Evolutionary conservation across 108 stramenopile species (phyloP).

Genomic region (Cylindrotheca fusiformis): DNA sequence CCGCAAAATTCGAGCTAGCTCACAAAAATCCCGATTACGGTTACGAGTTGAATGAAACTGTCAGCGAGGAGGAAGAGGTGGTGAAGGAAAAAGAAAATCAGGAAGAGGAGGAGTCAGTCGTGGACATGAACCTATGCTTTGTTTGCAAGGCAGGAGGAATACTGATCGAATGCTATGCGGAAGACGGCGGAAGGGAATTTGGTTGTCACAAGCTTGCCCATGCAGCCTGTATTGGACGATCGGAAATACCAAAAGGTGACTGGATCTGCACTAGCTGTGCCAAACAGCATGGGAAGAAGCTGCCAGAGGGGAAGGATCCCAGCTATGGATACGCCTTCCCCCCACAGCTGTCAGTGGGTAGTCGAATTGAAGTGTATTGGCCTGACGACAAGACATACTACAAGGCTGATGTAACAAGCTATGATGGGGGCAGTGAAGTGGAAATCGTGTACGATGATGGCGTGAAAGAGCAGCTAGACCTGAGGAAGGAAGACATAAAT

Average conservation of each 20-base stretch:
- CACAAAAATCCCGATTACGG: background rate
- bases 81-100: too few species aligned
- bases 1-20: background rate
- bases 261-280: constrained; percentile 69
- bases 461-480: background rate
- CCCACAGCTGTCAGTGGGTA: background rate
- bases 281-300: background rate
- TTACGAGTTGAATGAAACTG: background rate
- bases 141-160: constrained; percentile 55
- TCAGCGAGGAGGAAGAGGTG: background rate
- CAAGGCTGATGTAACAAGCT: background rate
- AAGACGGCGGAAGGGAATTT: constrained; percentile 24
- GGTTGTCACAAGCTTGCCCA: constrained; percentile 60
- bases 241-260: constrained; percentile 51
- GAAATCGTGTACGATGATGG: background rate
- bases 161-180: constrained; percentile 63
- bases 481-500: background rate
- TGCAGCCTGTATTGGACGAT: constrained; percentile 41
- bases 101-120: background rate
- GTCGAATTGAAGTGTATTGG: background rate
- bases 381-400: background rate
- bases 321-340: background rate
- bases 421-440: background rate
- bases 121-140: constrained; percentile 28
- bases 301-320: background rate